Percentiles rank a stretch among this genome's conserved stretches.
Evolutionary conservation across 2,329 filamentous ascomycete species (phyloP).

Genomic region (Blastomyces emzantsi): DNA sequence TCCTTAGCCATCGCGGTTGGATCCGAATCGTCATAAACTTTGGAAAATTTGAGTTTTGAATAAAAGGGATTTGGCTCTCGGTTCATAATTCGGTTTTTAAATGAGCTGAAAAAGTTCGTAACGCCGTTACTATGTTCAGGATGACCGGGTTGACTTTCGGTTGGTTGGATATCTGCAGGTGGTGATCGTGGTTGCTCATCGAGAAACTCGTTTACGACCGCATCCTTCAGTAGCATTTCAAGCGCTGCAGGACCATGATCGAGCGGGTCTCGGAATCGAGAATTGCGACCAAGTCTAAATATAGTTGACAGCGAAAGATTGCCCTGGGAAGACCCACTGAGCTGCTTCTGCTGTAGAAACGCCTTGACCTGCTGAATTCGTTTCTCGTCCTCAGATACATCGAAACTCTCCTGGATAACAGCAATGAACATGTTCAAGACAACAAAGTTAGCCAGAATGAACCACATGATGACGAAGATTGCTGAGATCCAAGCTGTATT

Average conservation of each 20-base stretch:
- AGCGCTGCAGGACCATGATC: slow-evolving; percentile 87
- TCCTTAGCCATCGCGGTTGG: slow-evolving; percentile 83
- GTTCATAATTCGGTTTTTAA: slow-evolving; percentile 49
- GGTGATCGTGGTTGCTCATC: slow-evolving; percentile 52
- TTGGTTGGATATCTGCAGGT: slow-evolving; percentile 24
- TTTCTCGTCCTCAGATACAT: slow-evolving; percentile 97
- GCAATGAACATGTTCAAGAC: slow-evolving; percentile 99
- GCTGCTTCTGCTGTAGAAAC: slow-evolving; percentile 83
- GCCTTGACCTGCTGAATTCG: slow-evolving; percentile 92
- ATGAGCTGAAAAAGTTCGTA: slow-evolving; percentile 52
- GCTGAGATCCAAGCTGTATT: slow-evolving; percentile 89
- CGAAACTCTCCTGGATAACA: slow-evolving; percentile 99
- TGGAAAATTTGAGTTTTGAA: slow-evolving; percentile 62
- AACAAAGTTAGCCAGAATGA: slow-evolving; percentile 90
- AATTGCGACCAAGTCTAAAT: slow-evolving; percentile 54
- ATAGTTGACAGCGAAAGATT: slow-evolving; percentile 70
- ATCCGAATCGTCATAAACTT: slow-evolving; percentile 68
- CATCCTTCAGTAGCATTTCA: slow-evolving; percentile 94
- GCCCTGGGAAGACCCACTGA: slow-evolving; percentile 56
- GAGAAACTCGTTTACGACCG: slow-evolving; percentile 87
- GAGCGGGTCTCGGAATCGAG: slow-evolving; percentile 63
- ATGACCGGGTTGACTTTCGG: slow-evolving; percentile 28
- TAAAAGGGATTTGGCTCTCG: slow-evolving; percentile 93
- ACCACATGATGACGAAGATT: slow-evolving; percentile 88
- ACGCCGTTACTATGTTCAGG: slow-evolving; percentile 50